phyloP scores from a whole-genome alignment of 768 basidiomycete genomes.

The Exsudoporus frostii region DNA sequence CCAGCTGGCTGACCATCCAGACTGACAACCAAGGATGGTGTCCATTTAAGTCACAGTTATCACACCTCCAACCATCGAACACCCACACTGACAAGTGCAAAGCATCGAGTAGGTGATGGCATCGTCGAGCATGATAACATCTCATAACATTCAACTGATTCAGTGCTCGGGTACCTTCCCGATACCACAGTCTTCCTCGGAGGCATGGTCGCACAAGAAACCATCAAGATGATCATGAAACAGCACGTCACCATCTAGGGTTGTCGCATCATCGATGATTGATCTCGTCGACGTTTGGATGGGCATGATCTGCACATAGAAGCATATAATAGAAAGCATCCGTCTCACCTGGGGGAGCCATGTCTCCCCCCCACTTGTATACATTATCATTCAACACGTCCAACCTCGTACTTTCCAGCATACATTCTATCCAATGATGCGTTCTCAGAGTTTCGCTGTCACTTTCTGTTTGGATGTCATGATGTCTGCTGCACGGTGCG shows the following conservation, averaged over 20 bases:
- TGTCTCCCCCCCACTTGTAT: neutral
- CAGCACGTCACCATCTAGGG: slow-evolving; percentile 94
- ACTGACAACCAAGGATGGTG: no score
- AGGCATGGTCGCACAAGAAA: slow-evolving; percentile 92
- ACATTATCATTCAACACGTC: neutral
- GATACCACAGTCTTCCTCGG: slow-evolving; percentile 93
- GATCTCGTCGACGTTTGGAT: no score
- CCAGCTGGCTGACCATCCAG: no score
- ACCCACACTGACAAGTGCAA: slow-evolving; percentile 50
- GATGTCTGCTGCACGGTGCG: slow-evolving; percentile 6
- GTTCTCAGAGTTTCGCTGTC: neutral
- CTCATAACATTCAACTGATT: neutral
- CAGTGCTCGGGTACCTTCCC: slow-evolving; percentile 77
- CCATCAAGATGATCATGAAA: slow-evolving; percentile 94
- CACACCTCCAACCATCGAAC: slow-evolving; percentile 46
- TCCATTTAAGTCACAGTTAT: no score
- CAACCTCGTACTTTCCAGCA: neutral
- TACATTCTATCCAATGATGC: neutral
- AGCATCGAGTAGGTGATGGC: slow-evolving; percentile 47
- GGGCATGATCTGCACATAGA: no score
- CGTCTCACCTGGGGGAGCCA: neutral
- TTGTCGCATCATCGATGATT: no score
- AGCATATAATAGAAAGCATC: no score
- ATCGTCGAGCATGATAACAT: no score
- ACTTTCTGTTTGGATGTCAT: neutral